Percentiles rank a stretch among this genome's conserved stretches.
Conservation (phyloP, 768 basidiomycete genomes). For the Agrocybe chaxingu region DNA sequence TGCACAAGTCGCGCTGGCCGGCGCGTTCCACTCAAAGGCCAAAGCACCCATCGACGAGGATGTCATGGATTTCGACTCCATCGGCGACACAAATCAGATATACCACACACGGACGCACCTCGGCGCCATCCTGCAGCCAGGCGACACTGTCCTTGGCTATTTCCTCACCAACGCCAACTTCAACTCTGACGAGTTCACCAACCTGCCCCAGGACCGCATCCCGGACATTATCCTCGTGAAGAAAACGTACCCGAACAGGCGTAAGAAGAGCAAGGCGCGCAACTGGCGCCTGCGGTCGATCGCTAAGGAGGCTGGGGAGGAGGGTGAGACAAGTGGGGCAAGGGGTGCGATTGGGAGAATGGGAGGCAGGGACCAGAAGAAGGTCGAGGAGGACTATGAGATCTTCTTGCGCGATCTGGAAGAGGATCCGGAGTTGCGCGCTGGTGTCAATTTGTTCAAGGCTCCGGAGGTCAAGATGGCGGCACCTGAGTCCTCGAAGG, state of each 20-base stretch:
- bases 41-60: constrained; percentile 40
- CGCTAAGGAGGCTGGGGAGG: constrained; percentile 87
- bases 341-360: constrained; percentile 86
- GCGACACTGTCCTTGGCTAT: constrained; percentile 91
- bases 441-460: constrained; percentile 86
- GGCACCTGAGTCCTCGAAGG: constrained; percentile 35
- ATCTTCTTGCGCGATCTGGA: constrained; percentile 90
- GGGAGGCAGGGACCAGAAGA: constrained; percentile 87
- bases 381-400: constrained; percentile 97
- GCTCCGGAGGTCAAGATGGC: constrained; percentile 52
- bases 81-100: constrained; percentile 67
- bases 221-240: constrained; percentile 93
- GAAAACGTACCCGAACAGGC: constrained; percentile 90
- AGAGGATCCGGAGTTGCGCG: constrained; percentile 90
- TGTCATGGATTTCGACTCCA: constrained; percentile 61
- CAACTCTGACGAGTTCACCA: constrained; percentile 85
- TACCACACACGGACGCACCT: constrained; percentile 97
- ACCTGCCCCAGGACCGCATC: constrained; percentile 59
- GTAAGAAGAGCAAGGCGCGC: constrained; percentile 86
- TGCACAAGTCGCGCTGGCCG: constrained; percentile 85
- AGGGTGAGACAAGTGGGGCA: constrained; percentile 72
- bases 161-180: constrained; percentile 87
- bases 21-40: constrained; percentile 64
- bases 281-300: constrained; percentile 91
- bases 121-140: constrained; percentile 87